Conservation (phyloP, 1,284 basidiomycete species). For the Phellopilus nigrolimitatus region DNA sequence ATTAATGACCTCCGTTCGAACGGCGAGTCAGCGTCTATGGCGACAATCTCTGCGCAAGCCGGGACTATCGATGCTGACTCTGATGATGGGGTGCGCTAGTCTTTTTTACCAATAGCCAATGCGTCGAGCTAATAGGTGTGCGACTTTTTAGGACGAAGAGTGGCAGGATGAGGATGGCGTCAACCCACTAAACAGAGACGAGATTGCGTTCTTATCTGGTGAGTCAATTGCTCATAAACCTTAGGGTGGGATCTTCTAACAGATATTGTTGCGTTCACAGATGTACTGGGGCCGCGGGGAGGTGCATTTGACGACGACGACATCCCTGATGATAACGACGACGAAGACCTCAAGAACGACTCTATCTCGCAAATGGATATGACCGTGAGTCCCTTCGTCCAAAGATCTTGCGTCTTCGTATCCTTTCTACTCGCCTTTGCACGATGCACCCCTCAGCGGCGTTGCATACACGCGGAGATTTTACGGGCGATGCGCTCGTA, state of each 20-base stretch:
- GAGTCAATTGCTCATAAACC: not conserved
- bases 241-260: not conserved
- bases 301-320: conserved; percentile 70
- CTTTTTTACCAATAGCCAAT: conserved; percentile 11
- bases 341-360: conserved; percentile 86
- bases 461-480: conserved; percentile 2
- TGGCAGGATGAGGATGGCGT: conserved; percentile 79
- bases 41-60: conserved; percentile 36
- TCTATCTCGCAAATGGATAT: conserved; percentile 87
- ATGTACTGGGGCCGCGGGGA: conserved; percentile 64
- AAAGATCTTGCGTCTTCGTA: too few species aligned
- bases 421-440: not conserved
- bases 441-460: not conserved
- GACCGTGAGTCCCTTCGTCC: conserved; percentile 48
- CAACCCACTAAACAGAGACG: conserved; percentile 52
- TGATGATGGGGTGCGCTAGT: conserved; percentile 67
- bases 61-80: conserved; percentile 54
- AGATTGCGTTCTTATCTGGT: conserved; percentile 56
- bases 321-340: conserved; percentile 62
- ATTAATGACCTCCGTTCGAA: conserved; percentile 77
- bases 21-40: conserved; percentile 62
- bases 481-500: too few species aligned
- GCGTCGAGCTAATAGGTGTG: conserved; percentile 11
- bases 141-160: conserved; percentile 62
- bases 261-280: conserved; percentile 23